These are phyloP conservation scores for Benincasa hispida DNA, from an alignment of 306 rosid genomes.

Conservation along the genomic window DNA sequence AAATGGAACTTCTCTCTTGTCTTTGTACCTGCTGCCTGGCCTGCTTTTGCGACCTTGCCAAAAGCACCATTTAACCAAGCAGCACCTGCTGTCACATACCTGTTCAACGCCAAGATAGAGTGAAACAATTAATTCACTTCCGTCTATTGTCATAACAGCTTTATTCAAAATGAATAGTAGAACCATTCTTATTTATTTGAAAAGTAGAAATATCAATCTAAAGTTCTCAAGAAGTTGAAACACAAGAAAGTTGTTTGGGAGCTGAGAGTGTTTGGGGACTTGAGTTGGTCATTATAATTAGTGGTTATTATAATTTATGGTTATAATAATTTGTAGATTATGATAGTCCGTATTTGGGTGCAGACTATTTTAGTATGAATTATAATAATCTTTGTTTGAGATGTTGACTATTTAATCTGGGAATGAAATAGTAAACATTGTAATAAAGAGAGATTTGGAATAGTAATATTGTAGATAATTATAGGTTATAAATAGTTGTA, in stretches of 20 bases:
- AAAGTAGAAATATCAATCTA: not conserved
- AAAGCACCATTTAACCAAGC: conserved; percentile 93
- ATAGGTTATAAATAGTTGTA: too few species aligned
- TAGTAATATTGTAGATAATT: too few species aligned
- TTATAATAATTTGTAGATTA: too few species aligned
- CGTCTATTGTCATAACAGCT: conserved; percentile 4
- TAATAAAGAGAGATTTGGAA: too few species aligned
- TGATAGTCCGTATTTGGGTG: too few species aligned
- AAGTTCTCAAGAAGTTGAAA: not conserved
- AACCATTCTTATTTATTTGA: not conserved
- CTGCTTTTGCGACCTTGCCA: conserved; percentile 71
- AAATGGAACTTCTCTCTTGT: conserved; percentile 76
- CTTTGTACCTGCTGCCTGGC: conserved; percentile 73
- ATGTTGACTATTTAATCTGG: too few species aligned
- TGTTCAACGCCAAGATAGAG: conserved; percentile 16
- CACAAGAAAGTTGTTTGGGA: not conserved
- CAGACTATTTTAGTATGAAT: too few species aligned
- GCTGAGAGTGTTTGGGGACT: too few species aligned
- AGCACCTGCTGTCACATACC: conserved; percentile 76
- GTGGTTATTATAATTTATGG: too few species aligned
- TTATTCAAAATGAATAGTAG: not conserved
- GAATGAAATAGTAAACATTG: too few species aligned
- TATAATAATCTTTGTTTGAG: too few species aligned
- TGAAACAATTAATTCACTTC: not conserved
- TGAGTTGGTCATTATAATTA: too few species aligned